Evolutionary conservation across 129 eudicot species (phyloP).

Genomic region (Pseudognaphalium luteoalbum): DNA sequence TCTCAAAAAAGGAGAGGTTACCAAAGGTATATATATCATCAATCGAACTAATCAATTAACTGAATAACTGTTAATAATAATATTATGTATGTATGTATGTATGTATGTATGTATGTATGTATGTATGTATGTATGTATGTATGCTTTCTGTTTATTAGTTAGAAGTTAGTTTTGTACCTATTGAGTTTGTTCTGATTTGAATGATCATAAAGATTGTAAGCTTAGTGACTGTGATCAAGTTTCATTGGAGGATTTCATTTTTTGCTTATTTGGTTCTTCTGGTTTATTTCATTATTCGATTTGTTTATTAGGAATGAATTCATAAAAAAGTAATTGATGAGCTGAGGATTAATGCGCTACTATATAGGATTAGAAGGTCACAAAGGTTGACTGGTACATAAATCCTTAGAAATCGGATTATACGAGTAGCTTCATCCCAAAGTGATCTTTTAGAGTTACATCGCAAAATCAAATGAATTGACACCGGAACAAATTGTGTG

Average conservation of each 20-base stretch:
- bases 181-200: constrained; percentile 16
- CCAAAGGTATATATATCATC: constrained; percentile 52
- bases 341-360: background rate
- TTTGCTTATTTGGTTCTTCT: no score
- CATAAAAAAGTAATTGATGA: background rate
- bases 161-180: constrained; percentile 3
- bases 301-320: background rate
- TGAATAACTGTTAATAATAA: no score
- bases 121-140: background rate
- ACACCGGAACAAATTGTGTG: background rate
- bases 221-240: background rate
- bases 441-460: background rate
- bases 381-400: background rate
- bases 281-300: no score
- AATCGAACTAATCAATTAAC: background rate
- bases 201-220: background rate
- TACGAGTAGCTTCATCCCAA: constrained; percentile 7
- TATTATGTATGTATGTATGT: background rate
- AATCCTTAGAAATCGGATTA: background rate
- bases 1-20: constrained; percentile 96
- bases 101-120: background rate
- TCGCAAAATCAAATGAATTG: background rate
- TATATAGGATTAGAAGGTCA: background rate
- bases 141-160: background rate
- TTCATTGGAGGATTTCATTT: background rate